Base-by-base conservation (phyloP, 306 rosid species). In the Canavalia gladiata region DNA sequence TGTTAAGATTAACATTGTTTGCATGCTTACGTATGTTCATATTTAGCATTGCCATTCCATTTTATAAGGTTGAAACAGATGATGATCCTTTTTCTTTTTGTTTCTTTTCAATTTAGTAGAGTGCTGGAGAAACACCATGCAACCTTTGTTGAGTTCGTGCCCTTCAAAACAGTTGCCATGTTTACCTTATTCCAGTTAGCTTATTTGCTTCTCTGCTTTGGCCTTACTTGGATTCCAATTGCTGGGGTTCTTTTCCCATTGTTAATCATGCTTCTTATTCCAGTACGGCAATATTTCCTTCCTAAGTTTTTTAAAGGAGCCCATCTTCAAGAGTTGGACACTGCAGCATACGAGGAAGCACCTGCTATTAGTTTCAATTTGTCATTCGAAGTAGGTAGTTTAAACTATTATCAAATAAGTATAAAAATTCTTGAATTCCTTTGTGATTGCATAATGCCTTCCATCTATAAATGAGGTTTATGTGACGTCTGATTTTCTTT, bases 221-320 rank as follows among this genome's bases (percentile, higher is more conserved):
- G 97, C 55, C 5, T 92, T 82, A 92, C 97, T 42, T 92, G 95
- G 97, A 91, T 92, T 78, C 97, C 97, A 52, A 84, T 92, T 75
- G 97, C 97, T 7, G 97, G 97, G 64, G 92, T 91, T 80, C 97
- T 91, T 72, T 92, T 92, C 86, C 97, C 97, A 0, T 64, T 89
- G 90, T 79, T 92, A 82, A 92, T 92, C 90, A 92, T 92, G 97
- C 95, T 92, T 81, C 95, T 92, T 33, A 91, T 92, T 76, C 97
- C 97, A 10, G 90, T 89, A 58, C 81, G 97, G 39, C 95, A 91
- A 72, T 92, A 91, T 84, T 76, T 85, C 55, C 97, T 92, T 74
- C 91, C 97, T 0, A 92, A 72, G 83, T 85, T 90, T 82, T 92
- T 92, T 85, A 91, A 91, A 82, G 82, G 79, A 39, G 92, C 85